Evolutionary conservation across 1,284 basidiomycete genomes (phyloP), one percentile per base, ranked within the genome.

Genomic region (Pseudomicrostroma phylloplanum): DNA sequence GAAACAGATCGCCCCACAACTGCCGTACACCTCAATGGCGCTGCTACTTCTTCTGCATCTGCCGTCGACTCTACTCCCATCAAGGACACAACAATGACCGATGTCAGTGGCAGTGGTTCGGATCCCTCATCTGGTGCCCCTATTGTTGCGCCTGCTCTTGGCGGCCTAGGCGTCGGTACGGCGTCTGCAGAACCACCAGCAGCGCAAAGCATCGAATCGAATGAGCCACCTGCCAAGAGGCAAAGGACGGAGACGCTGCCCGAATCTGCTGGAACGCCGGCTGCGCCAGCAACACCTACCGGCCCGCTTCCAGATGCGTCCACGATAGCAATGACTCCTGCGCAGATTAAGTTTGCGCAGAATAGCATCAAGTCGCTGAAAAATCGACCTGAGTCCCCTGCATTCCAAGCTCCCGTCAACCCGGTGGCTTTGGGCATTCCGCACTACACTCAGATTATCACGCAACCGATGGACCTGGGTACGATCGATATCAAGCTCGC

Each of bases 401-500:
- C 91, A 1, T 99, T 98, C 82, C 81, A 89, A 59, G 83, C 83
- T 59, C 93, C 96, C 19, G 96, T 99, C 63, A 93, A 98, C 78
- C 85, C 88, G n/a, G 84, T 94, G 67, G 88, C 86, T 1, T 85
- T 96, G 67, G 88, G 87, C 71, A 89, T 98, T 65, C 96, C 92
- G 13, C 91, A 94, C 77, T 99, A 99, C 76, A 85, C 85, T 54
- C 84, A 84, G 60, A 87, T 97, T 76, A 87, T 99, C 81, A 89
- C 87, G 73, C 85, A 85, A 40, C 96, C 96, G 0, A 96, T 96
- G 91, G 96, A 98, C 79, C 85, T 99, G 57, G 85, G 86, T n/a
- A 96, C 93, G 23, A 86, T 97, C 66, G 94, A 97, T 81, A 86
- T 86, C 72, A 96, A 96, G 81, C 69, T 78, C 11, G 70, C 75